A percentile compares a stretch with the other conserved stretches of the same genome.
These are phyloP conservation scores for Geotrichum phurueaensis DNA, from an alignment of 1,139 yeast species.

Conservation along the genomic window DNA sequence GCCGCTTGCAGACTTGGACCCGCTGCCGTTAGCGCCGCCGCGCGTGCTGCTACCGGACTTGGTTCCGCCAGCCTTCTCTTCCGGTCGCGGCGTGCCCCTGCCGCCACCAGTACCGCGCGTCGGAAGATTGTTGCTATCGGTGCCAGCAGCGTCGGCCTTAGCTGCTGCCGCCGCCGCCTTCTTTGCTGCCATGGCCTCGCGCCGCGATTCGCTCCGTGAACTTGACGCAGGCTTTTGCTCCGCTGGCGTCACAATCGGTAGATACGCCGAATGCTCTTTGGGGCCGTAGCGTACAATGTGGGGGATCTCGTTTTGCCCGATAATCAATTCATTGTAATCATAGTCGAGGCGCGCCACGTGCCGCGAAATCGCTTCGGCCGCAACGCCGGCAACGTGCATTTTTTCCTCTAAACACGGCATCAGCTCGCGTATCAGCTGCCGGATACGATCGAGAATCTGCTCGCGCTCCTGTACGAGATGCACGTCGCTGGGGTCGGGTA, in stretches of 20 bases:
- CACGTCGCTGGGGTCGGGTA: slow-evolving; percentile 18
- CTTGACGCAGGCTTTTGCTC: slow-evolving; percentile 26
- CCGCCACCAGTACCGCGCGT: slow-evolving; percentile 17
- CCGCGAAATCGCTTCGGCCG: slow-evolving; percentile 68
- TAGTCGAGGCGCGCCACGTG: slow-evolving; percentile 70
- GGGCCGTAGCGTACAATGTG: slow-evolving; percentile 59
- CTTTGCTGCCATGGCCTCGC: slow-evolving; percentile 89
- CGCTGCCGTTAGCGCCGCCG: background rate
- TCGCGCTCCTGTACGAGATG: slow-evolving; percentile 33
- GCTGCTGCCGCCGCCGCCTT: slow-evolving; percentile 45
- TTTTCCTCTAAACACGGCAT: slow-evolving; percentile 94
- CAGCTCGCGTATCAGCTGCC: slow-evolving; percentile 48
- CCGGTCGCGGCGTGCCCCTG: slow-evolving; percentile 16
- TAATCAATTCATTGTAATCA: slow-evolving; percentile 66
- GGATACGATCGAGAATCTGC: slow-evolving; percentile 36
- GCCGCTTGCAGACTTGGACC: slow-evolving; percentile 16
- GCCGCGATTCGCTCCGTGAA: slow-evolving; percentile 57
- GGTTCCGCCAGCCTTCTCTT: slow-evolving; percentile 13
- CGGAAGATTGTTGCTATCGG: slow-evolving; percentile 17
- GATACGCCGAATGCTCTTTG: slow-evolving; percentile 84
- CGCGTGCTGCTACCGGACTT: background rate
- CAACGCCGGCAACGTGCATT: slow-evolving; percentile 94
- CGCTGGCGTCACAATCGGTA: slow-evolving; percentile 30
- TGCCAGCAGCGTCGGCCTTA: slow-evolving; percentile 16
- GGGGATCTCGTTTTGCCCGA: slow-evolving; percentile 61